Evolutionary conservation across 2,329 filamentous ascomycete genomes (phyloP), one percentile per base, ranked within the genome.

Genomic region (Epichloe gansuensis): DNA sequence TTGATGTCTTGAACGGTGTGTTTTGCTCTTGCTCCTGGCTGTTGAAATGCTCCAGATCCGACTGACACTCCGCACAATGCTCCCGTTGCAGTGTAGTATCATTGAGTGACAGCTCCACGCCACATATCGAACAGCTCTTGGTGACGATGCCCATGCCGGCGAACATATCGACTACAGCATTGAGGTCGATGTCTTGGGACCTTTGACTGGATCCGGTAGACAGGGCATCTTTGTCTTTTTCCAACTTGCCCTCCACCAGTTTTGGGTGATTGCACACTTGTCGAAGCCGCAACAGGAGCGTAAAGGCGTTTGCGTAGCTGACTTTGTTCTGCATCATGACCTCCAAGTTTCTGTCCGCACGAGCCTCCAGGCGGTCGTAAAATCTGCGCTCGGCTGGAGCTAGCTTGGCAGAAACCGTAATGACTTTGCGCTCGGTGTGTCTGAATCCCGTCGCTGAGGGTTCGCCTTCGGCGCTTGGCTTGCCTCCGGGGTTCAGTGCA

Each of bases 221-320:
- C 51, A 95, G 71, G 2, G 88, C 87, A 61, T 97, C 93, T 60
- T 85, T 89, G 64, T 98, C 93, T 57, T 87, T 87, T 51, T 84
- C 84, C 53, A 96, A 74, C 62, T 94, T 91, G 56, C 84, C 84
- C 57, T 88, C 87, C 12, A 95, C 85, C 45, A 98, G 75, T 58
- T 89, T 84, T 0, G 90, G 89, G 64, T 98, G 93, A 63, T 98
- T 95, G 67, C 93, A 98, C 21, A 89, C 87, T 66, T 98, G 93
- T 54, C 93, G 80, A 54, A 98, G 74, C 40, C 93, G 84, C 52
- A 98, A 73, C n/a, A 98, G 78, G 55, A 98, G 73, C 12, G 95
- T 90, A 63, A 98, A 80, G 17, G 93, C 93, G 60, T 89, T 94
- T 53, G 94, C 91, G 64, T 97, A 97, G 70, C 89, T 94, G 50